phyloP scores from a whole-genome alignment of 805 yeast genomes.

The Cyberlindnera nakhonratchasimensis region DNA sequence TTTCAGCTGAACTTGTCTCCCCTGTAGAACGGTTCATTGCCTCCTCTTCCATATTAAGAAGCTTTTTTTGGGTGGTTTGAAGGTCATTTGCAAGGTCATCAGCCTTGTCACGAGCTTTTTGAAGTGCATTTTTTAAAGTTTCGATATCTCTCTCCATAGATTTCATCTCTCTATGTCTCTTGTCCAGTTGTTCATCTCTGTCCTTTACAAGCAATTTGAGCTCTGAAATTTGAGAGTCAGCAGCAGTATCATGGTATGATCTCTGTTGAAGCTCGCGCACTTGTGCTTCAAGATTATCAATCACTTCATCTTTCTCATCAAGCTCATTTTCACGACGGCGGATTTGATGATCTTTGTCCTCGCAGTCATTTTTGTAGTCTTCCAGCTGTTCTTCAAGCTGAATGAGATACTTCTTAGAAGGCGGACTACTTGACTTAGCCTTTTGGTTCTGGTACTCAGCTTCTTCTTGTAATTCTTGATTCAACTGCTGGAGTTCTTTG shows the following conservation, averaged over 20 bases:
- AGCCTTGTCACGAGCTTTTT: slow-evolving; percentile 1
- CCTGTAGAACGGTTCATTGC: slow-evolving; percentile 11
- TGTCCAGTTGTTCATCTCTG: slow-evolving; percentile 15
- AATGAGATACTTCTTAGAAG: slow-evolving; percentile 13
- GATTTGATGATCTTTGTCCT: slow-evolving; percentile 19
- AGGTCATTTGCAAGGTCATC: slow-evolving; percentile 7
- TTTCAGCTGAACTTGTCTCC: slow-evolving; percentile 10
- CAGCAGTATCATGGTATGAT: slow-evolving; percentile 11
- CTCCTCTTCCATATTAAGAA: slow-evolving; percentile 13
- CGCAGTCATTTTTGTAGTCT: slow-evolving; percentile 9
- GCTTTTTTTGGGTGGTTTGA: slow-evolving; percentile 2
- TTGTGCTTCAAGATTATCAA: slow-evolving; percentile 18
- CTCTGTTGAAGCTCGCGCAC: slow-evolving; percentile 16
- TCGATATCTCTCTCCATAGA: slow-evolving; percentile 7
- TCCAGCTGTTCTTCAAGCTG: slow-evolving; percentile 24
- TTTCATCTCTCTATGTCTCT: slow-evolving; percentile 14
- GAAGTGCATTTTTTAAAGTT: slow-evolving; percentile 2
- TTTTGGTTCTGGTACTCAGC: slow-evolving; percentile 7
- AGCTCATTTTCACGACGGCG: slow-evolving; percentile 23
- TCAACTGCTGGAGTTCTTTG: slow-evolving; percentile 8
- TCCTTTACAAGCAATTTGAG: slow-evolving; percentile 13
- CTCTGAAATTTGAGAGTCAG: slow-evolving; percentile 15
- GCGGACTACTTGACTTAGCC: slow-evolving; percentile 13
- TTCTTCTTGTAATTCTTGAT: slow-evolving; percentile 15
- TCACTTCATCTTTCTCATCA: slow-evolving; percentile 19